These are phyloP conservation scores for Malassezia cuniculi DNA, from an alignment of 1,284 basidiomycete species.

Conservation along the genomic window DNA sequence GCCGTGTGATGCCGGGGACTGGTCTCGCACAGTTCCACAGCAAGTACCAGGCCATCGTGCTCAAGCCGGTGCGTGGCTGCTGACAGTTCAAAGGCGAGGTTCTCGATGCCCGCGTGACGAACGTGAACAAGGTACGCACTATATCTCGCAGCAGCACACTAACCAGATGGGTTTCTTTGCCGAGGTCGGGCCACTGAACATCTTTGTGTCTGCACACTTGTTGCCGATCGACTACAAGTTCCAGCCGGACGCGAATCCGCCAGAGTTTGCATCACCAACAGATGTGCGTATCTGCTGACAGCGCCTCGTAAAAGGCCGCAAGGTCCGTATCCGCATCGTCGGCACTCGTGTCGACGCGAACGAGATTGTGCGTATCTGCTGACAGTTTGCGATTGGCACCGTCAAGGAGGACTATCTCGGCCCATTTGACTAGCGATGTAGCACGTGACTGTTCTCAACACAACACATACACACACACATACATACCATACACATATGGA, in stretches of 20 bases:
- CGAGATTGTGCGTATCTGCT: constrained; percentile 54
- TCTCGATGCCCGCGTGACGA: constrained; percentile 87
- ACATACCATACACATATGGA: no score
- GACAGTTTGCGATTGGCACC: constrained; percentile 38
- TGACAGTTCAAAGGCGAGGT: constrained; percentile 92
- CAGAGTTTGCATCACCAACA: constrained; percentile 32
- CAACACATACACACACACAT: neutral
- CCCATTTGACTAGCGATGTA: constrained; percentile 20
- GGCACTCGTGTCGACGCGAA: constrained; percentile 93
- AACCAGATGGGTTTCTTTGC: constrained; percentile 92
- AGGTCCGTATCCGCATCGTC: constrained; percentile 85
- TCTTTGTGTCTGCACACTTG: constrained; percentile 70
- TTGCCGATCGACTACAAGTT: constrained; percentile 51
- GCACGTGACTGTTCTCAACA: neutral
- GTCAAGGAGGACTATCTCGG: constrained; percentile 44
- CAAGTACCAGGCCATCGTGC: constrained; percentile 39
- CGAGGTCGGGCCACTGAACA: constrained; percentile 65
- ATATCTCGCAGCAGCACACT: neutral
- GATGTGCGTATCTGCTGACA: constrained; percentile 15
- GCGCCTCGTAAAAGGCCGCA: constrained; percentile 65
- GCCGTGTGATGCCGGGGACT: constrained; percentile 73
- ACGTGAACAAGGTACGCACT: constrained; percentile 77
- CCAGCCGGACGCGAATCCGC: constrained; percentile 41
- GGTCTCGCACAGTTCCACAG: constrained; percentile 75
- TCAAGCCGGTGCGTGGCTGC: constrained; percentile 27